These are phyloP conservation scores for Mycocentrospora acerina DNA, from an alignment of 2,329 filamentous ascomycete genomes.

Conservation along the genomic window DNA sequence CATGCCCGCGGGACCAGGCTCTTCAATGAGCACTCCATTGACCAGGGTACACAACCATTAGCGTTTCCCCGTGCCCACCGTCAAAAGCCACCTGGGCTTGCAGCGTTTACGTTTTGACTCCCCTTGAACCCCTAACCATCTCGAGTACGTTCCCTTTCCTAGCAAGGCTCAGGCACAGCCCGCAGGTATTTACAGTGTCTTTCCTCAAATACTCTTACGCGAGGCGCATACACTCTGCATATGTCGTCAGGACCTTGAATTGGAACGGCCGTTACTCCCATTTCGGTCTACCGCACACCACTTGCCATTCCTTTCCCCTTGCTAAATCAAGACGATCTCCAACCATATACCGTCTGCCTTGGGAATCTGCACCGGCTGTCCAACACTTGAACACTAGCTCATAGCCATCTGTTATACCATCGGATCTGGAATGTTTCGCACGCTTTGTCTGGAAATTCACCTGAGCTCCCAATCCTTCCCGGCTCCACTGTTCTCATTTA, in stretches of 20 bases:
- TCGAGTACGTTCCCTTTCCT: slow-evolving; percentile 21
- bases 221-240: slow-evolving; percentile 33
- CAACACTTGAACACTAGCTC: slow-evolving; percentile 35
- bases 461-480: slow-evolving; percentile 36
- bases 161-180: slow-evolving; percentile 42
- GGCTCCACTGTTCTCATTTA: slow-evolving; percentile 23
- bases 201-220: slow-evolving; percentile 30
- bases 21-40: slow-evolving; percentile 23
- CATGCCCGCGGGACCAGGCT: slow-evolving; percentile 40
- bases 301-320: slow-evolving; percentile 31
- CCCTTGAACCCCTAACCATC: slow-evolving; percentile 14
- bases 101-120: slow-evolving; percentile 29
- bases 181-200: slow-evolving; percentile 41
- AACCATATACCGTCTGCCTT: slow-evolving; percentile 30
- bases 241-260: slow-evolving; percentile 35
- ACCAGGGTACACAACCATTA: slow-evolving; percentile 32
- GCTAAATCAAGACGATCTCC: slow-evolving; percentile 31
- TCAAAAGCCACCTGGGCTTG: slow-evolving; percentile 32
- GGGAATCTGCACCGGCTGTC: slow-evolving; percentile 27
- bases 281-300: slow-evolving; percentile 27
- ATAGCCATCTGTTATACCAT: slow-evolving; percentile 34
- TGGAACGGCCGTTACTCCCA: slow-evolving; percentile 35
- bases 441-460: slow-evolving; percentile 28
- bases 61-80: slow-evolving; percentile 22
- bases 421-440: slow-evolving; percentile 35